Conservation (phyloP, 192 early-diverging fungal genomes). For the Phycomyces blakesleeanus region DNA sequence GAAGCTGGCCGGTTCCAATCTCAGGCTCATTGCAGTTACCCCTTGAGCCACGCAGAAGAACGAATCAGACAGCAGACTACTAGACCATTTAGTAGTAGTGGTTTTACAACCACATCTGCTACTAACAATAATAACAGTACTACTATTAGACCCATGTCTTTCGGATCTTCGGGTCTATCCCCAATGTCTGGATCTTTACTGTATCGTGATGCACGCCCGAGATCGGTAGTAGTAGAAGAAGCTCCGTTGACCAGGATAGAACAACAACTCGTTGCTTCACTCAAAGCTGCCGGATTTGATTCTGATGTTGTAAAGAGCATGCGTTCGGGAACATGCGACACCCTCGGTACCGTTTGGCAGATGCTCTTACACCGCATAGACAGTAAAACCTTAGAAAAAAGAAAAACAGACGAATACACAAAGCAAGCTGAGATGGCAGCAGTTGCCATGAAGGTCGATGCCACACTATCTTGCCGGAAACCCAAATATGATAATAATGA, state of each 20-base stretch:
- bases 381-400: conserved; percentile 1
- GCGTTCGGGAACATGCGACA: conserved; percentile 54
- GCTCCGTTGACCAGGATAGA: conserved; percentile 45
- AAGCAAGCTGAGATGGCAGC: neutral
- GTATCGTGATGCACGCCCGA: neutral
- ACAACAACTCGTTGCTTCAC: conserved; percentile 38
- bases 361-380: conserved; percentile 48
- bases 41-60: neutral
- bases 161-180: neutral
- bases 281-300: conserved; percentile 58
- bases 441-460: neutral
- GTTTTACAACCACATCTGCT: no score
- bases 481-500: neutral
- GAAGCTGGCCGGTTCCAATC: conserved; percentile 3
- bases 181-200: conserved; percentile 26
- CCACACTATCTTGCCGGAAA: neutral
- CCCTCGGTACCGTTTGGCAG: conserved; percentile 65
- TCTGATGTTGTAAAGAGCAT: conserved; percentile 51
- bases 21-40: conserved; percentile 1
- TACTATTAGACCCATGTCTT: no score
- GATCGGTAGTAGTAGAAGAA: conserved; percentile 1
- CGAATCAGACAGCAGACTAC: no score
- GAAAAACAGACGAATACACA: neutral
- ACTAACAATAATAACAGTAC: no score
- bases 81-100: no score